These are phyloP conservation scores for Priceomyces medius DNA, from an alignment of 805 yeast species.

Conservation along the genomic window DNA sequence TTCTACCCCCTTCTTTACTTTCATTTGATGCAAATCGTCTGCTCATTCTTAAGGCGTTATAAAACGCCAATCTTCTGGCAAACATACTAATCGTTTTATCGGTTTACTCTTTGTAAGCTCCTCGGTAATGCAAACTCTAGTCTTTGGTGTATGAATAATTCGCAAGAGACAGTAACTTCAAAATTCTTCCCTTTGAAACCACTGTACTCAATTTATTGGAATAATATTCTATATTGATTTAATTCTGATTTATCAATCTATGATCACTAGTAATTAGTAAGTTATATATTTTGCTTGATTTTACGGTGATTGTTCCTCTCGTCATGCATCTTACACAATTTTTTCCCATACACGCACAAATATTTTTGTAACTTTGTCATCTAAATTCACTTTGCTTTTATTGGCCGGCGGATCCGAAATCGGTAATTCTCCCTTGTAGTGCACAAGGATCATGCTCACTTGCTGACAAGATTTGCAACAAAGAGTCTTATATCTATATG, in stretches of 20 bases:
- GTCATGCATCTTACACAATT: slow-evolving; percentile 3
- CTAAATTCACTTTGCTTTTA: slow-evolving; percentile 1
- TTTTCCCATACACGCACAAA: neutral
- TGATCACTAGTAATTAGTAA: neutral
- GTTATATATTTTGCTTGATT: neutral
- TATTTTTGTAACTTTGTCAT: slow-evolving; percentile 2
- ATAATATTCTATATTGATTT: too few relatives aligned
- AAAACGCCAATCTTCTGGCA: slow-evolving; percentile 9
- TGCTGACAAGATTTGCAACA: too few relatives aligned
- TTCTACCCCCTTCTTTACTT: slow-evolving; percentile 21
- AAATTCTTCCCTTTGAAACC: neutral
- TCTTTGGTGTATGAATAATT: neutral
- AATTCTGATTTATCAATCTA: too few relatives aligned
- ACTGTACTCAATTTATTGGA: neutral
- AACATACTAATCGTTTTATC: slow-evolving; percentile 7
- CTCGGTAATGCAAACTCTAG: neutral
- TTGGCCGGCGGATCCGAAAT: slow-evolving; percentile 6
- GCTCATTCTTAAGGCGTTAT: slow-evolving; percentile 7
- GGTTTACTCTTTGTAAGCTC: neutral
- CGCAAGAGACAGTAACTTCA: neutral
- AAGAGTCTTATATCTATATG: too few relatives aligned
- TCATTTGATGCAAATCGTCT: slow-evolving; percentile 22
- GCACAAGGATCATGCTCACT: too few relatives aligned
- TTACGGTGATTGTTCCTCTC: neutral
- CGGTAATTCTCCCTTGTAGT: too few relatives aligned